Evolutionary conservation across 345 rosid genomes (phyloP), one percentile per base, ranked within the genome.

Genomic region (Cardamine occulta): DNA sequence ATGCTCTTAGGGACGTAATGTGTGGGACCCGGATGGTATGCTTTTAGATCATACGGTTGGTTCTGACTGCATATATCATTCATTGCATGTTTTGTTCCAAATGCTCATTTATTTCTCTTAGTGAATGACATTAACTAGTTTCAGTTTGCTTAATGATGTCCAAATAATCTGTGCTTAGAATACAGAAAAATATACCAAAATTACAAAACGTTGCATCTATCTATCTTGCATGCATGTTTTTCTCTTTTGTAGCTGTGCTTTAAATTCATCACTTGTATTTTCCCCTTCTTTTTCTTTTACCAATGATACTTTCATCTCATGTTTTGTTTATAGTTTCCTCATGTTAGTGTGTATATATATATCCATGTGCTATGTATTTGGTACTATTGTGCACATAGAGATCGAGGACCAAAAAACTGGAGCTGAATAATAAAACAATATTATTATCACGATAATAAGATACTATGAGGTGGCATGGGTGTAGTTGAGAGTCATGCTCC

Each of bases 391-490:
- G 56, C 45, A 37, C 1, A 70, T 49, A 44, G 3, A 23, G 31
- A 70, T 29, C 31, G 11, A 7, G 32, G n/a, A 32, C 34, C 44
- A 57, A 31, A 37, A 57, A 39, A 2, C 19, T 61, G 4, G 19
- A 51, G 24, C 14, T 11, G 11, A 40, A 39, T 19, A 19, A 73
- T 40, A 23, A 73, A 42, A 53, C 24, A 40, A n/a, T 6, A 42
- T 62, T 53, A 45, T 42, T 53, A 32, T 34, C 32, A 42, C 2
- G 19, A 69, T 37, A 65, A 31, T 21, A 74, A 65, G 26, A 11
- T 45, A 56, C n/a, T 63, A 31, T 14, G 26, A 39, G 21, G 68
- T 85, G 23, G 23, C 23, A 21, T 21, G 86, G 6, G 83, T 85
- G 42, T 29, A 45, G 18, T 53, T 53, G 66, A 63, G 34, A 32